Conservation (phyloP, 352 stramenopile species). For the Pythium insidiosum region DNA sequence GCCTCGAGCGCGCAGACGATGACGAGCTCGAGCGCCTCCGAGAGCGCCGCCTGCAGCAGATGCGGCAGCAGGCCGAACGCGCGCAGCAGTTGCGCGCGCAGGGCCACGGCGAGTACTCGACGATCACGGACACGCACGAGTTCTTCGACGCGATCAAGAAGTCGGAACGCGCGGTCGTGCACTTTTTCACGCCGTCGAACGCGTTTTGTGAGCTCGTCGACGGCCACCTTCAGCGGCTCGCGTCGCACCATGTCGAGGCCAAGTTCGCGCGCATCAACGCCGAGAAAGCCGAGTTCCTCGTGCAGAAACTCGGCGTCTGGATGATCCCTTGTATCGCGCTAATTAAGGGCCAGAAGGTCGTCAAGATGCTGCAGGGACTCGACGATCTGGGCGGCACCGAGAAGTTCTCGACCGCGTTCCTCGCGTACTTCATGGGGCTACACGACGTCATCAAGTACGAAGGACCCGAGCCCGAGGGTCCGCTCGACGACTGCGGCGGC, state of each 20-base stretch:
- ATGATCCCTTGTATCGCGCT: constrained; percentile 96
- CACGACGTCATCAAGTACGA: constrained; percentile 96
- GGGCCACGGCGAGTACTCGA: constrained; percentile 83
- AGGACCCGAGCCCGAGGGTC: constrained; percentile 70
- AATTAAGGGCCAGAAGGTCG: constrained; percentile 92
- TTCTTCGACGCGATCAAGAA: constrained; percentile 95
- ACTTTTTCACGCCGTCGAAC: constrained; percentile 95
- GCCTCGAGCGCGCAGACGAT: constrained; percentile 80
- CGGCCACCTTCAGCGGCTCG: constrained; percentile 87
- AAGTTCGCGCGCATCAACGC: constrained; percentile 95
- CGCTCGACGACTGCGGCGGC: constrained; percentile 56
- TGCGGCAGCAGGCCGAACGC: constrained; percentile 66
- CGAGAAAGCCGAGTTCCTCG: constrained; percentile 95
- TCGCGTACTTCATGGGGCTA: constrained; percentile 87
- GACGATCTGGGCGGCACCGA: constrained; percentile 92
- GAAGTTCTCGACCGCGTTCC: constrained; percentile 89
- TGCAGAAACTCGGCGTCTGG: constrained; percentile 92
- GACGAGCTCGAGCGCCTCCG: constrained; percentile 86
- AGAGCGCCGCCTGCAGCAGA: constrained; percentile 63
- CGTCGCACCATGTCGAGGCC: constrained; percentile 90
- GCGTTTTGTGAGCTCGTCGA: constrained; percentile 92
- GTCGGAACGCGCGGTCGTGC: constrained; percentile 87
- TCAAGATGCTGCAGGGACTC: constrained; percentile 94
- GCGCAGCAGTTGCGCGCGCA: constrained; percentile 67
- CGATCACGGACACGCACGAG: constrained; percentile 88